These are phyloP conservation scores for Colletotrichum ledebouriae DNA, from an alignment of 2,329 filamentous ascomycete genomes.

Conservation along the genomic window DNA sequence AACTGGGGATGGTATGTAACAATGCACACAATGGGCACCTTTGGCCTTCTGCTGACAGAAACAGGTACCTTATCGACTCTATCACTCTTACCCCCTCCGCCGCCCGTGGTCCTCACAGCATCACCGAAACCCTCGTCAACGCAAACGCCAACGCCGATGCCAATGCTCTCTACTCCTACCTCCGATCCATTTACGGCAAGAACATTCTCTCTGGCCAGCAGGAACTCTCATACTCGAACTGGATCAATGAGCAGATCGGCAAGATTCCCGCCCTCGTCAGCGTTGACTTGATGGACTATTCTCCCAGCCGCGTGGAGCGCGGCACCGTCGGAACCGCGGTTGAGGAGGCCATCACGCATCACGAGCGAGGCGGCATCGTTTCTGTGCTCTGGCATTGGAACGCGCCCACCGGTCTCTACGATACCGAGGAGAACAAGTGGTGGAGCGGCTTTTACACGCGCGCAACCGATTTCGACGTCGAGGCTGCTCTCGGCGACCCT, in stretches of 20 bases:
- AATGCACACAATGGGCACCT: too few species aligned
- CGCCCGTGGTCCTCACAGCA: conserved; percentile 54
- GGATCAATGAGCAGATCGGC: conserved; percentile 58
- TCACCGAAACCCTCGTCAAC: conserved; percentile 55
- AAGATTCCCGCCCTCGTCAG: conserved; percentile 62
- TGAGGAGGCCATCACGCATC: conserved; percentile 61
- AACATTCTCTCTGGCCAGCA: conserved; percentile 64
- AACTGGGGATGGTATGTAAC: conserved; percentile 61
- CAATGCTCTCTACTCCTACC: conserved; percentile 56
- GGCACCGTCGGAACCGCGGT: conserved; percentile 57
- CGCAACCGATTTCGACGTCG: conserved; percentile 63
- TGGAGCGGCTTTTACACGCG: conserved; percentile 63
- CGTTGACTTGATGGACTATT: conserved; percentile 64
- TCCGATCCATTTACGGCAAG: conserved; percentile 59
- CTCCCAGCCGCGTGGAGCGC: conserved; percentile 58
- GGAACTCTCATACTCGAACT: conserved; percentile 58
- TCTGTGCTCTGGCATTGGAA: conserved; percentile 65
- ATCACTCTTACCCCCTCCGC: conserved; percentile 55
- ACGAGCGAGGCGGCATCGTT: conserved; percentile 59
- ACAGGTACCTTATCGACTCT: conserved; percentile 58
- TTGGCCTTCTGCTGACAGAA: background rate
- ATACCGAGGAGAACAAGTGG: conserved; percentile 60
- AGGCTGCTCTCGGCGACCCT: conserved; percentile 56
- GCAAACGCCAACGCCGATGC: conserved; percentile 53
- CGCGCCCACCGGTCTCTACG: conserved; percentile 60